Conservation (phyloP, 139 green algal genomes). For the Chlorella sp. region DNA sequence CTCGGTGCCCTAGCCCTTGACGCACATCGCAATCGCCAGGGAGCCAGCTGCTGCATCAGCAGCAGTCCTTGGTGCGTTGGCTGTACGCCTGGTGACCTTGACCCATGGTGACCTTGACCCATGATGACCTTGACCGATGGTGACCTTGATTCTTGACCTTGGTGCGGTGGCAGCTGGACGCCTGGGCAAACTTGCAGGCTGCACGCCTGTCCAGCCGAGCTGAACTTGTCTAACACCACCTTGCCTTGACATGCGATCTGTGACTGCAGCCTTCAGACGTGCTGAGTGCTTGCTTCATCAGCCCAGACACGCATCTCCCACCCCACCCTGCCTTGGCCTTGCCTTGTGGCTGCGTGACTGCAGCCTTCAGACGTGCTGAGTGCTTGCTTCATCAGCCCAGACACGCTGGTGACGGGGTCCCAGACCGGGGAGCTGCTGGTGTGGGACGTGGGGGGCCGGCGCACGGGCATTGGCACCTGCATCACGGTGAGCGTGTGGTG, state of each 20-base stretch:
- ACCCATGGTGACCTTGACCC: conserved; percentile 28
- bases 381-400: conserved; percentile 36
- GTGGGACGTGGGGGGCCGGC: conserved; percentile 36
- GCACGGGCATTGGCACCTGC: conserved; percentile 31
- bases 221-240: neutral
- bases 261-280: conserved; percentile 5
- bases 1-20: conserved; percentile 37
- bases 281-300: neutral
- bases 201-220: neutral
- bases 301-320: no score
- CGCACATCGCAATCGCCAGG: conserved; percentile 20
- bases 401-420: conserved; percentile 40
- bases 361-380: conserved; percentile 36
- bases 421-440: conserved; percentile 36
- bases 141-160: neutral
- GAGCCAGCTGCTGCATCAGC: conserved; percentile 39
- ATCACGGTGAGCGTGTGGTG: conserved; percentile 30
- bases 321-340: neutral
- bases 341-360: neutral
- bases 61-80: no score
- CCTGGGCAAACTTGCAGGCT: neutral
- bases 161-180: neutral
- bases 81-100: conserved; percentile 22
- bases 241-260: neutral
- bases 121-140: no score